Percentiles rank a stretch among this genome's conserved stretches.
These are phyloP conservation scores for Scedosporium apiospermum DNA, from an alignment of 2,329 filamentous ascomycete genomes.

Conservation along the genomic window DNA sequence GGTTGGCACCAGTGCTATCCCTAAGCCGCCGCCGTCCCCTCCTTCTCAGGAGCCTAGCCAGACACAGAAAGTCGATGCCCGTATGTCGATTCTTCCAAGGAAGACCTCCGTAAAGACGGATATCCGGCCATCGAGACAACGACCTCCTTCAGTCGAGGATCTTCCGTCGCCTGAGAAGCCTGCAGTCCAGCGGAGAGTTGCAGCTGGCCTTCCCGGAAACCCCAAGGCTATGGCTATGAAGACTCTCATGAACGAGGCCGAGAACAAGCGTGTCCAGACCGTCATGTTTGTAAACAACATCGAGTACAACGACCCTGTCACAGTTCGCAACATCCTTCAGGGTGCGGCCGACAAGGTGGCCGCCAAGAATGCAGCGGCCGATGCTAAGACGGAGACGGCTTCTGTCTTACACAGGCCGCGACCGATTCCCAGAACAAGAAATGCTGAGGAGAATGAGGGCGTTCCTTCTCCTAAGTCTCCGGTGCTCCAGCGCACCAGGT, in stretches of 20 bases:
- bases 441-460: conserved; percentile 32
- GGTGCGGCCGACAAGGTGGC: conserved; percentile 25
- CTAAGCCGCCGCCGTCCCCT: neutral
- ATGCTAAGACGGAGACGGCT: conserved; percentile 14
- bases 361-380: conserved; percentile 10
- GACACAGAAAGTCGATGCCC: conserved; percentile 6
- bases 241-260: conserved; percentile 16
- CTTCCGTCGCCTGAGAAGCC: conserved; percentile 20
- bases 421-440: conserved; percentile 39
- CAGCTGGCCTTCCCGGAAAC: conserved; percentile 37
- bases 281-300: conserved; percentile 49
- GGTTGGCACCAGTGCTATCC: conserved; percentile 1
- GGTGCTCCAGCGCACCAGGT: conserved; percentile 36
- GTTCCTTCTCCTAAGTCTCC: conserved; percentile 28
- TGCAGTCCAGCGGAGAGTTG: conserved; percentile 33
- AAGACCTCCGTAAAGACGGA: conserved; percentile 19
- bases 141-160: conserved; percentile 13
- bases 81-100: conserved; percentile 18
- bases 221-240: conserved; percentile 29
- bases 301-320: conserved; percentile 41
- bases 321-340: conserved; percentile 39
- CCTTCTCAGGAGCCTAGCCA: neutral
- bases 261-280: conserved; percentile 28
- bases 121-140: conserved; percentile 22
- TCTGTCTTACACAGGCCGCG: conserved; percentile 46